Evolutionary conservation across 257 asterid genomes (phyloP).

Genomic region (Euphrasia confusa): DNA sequence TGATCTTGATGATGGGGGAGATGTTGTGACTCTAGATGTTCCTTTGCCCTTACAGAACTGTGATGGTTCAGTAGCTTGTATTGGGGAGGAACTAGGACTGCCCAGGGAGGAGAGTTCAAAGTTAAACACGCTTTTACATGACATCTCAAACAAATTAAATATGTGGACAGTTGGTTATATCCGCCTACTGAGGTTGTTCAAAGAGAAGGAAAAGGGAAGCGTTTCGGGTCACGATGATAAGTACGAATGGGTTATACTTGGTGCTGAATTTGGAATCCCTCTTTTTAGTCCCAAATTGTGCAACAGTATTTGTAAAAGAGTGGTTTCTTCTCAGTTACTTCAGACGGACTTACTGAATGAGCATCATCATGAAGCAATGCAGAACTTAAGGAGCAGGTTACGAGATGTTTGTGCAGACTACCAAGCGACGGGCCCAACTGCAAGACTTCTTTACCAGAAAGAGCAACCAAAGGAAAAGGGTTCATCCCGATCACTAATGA

Average conservation of each 20-base stretch:
- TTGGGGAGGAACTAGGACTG: slow-evolving; percentile 82
- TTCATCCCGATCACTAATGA: slow-evolving; percentile 60
- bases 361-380: slow-evolving; percentile 95
- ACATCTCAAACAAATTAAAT: slow-evolving; percentile 65
- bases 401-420: slow-evolving; percentile 80
- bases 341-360: slow-evolving; percentile 69
- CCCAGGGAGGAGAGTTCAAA: slow-evolving; percentile 46
- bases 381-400: slow-evolving; percentile 64
- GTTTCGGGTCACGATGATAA: slow-evolving; percentile 45
- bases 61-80: slow-evolving; percentile 78
- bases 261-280: slow-evolving; percentile 90
- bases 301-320: slow-evolving; percentile 71
- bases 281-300: slow-evolving; percentile 92
- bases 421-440: slow-evolving; percentile 88
- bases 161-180: slow-evolving; percentile 83
- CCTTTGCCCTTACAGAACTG: slow-evolving; percentile 88
- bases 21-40: slow-evolving; percentile 69
- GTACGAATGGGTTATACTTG: slow-evolving; percentile 93
- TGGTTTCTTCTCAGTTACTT: slow-evolving; percentile 79
- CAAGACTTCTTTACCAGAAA: slow-evolving; percentile 90
- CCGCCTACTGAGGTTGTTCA: slow-evolving; percentile 72
- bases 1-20: slow-evolving; percentile 76
- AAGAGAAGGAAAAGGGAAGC: slow-evolving; percentile 55
- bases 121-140: slow-evolving; percentile 54
- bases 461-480: slow-evolving; percentile 65